These are phyloP conservation scores for Lecanicillium sp. DNA, from an alignment of 2,329 filamentous ascomycete species.

Conservation along the genomic window DNA sequence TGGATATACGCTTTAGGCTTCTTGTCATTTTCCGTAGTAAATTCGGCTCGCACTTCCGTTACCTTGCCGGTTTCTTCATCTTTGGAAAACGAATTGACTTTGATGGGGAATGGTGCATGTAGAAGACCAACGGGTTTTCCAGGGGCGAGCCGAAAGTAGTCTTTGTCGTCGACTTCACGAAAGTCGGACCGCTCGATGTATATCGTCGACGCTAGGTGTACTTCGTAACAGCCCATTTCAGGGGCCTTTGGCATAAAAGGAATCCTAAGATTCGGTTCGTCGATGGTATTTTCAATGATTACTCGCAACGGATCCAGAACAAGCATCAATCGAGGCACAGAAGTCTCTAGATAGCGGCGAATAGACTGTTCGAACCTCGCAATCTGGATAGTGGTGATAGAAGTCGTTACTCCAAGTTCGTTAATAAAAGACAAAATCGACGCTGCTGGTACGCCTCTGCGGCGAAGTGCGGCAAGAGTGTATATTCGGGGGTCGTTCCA, in stretches of 20 bases:
- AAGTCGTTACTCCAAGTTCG: conserved; percentile 83
- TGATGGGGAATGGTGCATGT: conserved; percentile 63
- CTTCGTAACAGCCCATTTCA: conserved; percentile 50
- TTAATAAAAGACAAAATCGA: conserved; percentile 85
- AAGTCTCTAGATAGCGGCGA: conserved; percentile 76
- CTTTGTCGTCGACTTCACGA: conserved; percentile 62
- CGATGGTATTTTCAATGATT: conserved; percentile 67
- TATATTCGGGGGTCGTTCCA: conserved; percentile 91
- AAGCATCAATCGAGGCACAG: conserved; percentile 82
- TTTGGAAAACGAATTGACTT: conserved; percentile 62
- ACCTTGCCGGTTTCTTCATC: conserved; percentile 57
- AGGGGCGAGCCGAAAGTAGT: conserved; percentile 74
- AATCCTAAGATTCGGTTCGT: conserved; percentile 48
- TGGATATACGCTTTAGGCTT: conserved; percentile 75
- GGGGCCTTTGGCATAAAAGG: conserved; percentile 80
- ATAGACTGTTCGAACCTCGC: conserved; percentile 77
- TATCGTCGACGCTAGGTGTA: conserved; percentile 63
- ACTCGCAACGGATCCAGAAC: conserved; percentile 79
- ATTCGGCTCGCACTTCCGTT: conserved; percentile 52
- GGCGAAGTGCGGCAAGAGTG: conserved; percentile 74
- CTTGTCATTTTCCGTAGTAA: conserved; percentile 59
- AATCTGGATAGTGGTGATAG: conserved; percentile 69
- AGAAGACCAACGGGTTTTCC: conserved; percentile 70
- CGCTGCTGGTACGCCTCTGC: conserved; percentile 78
- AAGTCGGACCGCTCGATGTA: conserved; percentile 84